phyloP scores from a whole-genome alignment of 2,329 filamentous ascomycete species.

The Saccharata proteae region DNA sequence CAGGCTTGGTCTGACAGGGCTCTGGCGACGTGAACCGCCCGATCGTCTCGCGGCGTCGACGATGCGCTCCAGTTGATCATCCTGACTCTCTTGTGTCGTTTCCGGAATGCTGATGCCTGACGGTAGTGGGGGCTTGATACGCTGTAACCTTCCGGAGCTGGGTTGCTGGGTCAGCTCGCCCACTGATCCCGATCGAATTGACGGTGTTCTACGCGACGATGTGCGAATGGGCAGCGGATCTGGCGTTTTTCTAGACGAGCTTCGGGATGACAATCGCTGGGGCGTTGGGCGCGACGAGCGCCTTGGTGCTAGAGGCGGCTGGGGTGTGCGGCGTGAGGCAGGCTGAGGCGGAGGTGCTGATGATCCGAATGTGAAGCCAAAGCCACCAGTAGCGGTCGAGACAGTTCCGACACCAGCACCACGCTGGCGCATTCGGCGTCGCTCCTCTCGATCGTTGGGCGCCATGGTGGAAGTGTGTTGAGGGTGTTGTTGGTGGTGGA shows the following conservation, averaged over 20 bases:
- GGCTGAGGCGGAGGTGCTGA: slow-evolving; percentile 17
- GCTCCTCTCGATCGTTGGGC: slow-evolving; percentile 34
- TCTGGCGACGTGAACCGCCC: slow-evolving; percentile 18
- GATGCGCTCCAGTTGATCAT: slow-evolving; percentile 23
- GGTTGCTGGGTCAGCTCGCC: slow-evolving; percentile 1
- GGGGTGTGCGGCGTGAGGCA: slow-evolving; percentile 12
- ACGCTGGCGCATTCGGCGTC: slow-evolving; percentile 44
- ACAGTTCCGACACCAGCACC: no score
- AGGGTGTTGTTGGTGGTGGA: no score
- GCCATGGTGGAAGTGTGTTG: slow-evolving; percentile 1
- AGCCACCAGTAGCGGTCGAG: no score
- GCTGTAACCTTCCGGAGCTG: slow-evolving; percentile 8
- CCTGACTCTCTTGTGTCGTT: slow-evolving; percentile 13
- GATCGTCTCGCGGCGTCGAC: slow-evolving; percentile 14
- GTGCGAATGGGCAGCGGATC: slow-evolving; percentile 5
- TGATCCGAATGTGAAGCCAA: slow-evolving; percentile 37
- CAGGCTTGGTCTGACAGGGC: slow-evolving; percentile 11
- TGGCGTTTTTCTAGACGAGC: slow-evolving; percentile 3
- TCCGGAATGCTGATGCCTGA: slow-evolving; percentile 10
- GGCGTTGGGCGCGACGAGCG: slow-evolving; percentile 12
- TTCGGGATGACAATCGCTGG: not conserved
- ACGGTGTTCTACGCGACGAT: slow-evolving; percentile 16
- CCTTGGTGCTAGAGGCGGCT: slow-evolving; percentile 15
- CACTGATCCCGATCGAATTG: slow-evolving; percentile 13
- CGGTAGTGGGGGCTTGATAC: slow-evolving; percentile 13